These are phyloP conservation scores for Citrus hindsii DNA, from an alignment of 345 rosid genomes.

Conservation along the genomic window DNA sequence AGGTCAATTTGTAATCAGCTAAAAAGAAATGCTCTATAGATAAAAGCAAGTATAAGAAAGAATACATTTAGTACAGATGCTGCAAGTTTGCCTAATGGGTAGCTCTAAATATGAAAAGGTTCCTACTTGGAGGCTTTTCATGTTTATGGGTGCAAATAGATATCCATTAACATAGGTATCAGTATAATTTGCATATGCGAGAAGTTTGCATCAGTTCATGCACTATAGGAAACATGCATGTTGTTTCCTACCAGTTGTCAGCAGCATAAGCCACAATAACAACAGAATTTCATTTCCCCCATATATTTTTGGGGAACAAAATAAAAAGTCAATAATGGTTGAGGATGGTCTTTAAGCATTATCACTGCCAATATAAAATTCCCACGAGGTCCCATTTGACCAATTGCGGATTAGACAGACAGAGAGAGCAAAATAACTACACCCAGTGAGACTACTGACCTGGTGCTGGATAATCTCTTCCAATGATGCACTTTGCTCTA, in stretches of 20 bases:
- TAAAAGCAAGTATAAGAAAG: neutral
- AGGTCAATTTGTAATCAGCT: neutral
- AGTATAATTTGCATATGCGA: neutral
- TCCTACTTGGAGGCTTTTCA: neutral
- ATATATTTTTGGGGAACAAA: neutral
- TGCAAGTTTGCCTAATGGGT: neutral
- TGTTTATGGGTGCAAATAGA: neutral
- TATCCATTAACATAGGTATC: neutral
- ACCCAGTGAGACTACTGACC: conserved; percentile 35
- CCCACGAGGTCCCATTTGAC: neutral
- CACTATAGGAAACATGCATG: neutral
- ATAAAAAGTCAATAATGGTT: neutral
- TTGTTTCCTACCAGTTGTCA: neutral
- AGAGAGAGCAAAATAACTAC: neutral
- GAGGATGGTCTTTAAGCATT: neutral
- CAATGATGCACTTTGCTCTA: conserved; percentile 79
- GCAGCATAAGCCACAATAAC: neutral
- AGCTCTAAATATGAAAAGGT: neutral
- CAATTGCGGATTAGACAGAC: neutral
- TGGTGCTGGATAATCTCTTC: conserved; percentile 86
- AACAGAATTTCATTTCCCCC: neutral
- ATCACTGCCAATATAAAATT: neutral
- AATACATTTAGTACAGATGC: neutral
- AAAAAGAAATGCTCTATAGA: neutral
- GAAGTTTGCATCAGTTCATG: neutral